Base-by-base conservation (phyloP, 306 rosid genomes). In the Sesbania bispinosa region DNA sequence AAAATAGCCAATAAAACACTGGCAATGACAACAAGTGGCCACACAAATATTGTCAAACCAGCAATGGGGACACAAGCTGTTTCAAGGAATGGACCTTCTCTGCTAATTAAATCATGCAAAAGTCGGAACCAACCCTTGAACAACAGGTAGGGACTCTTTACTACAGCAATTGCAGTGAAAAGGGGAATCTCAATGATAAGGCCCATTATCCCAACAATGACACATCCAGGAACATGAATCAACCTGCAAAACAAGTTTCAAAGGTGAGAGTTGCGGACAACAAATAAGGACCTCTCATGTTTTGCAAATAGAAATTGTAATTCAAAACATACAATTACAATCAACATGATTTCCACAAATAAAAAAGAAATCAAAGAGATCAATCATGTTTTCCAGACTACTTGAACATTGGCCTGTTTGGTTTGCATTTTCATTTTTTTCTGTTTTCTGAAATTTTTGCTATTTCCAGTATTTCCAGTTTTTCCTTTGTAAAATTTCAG, bases 41-140 rank as follows among this genome's bases (percentile, higher is more conserved):
- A 92, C 81, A 89, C 76, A 3, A 92, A 79, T 76, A 92, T 84
- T 46, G 91, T 87, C 85, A 92, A 81, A 53, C 97, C 97, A 71
- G 97, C 96, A 75, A 92, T 79, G 7, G 97, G 97, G 61, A 92
- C 79, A 79, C 97, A 92, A 61, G 87, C 97, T 45, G 88, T 84
- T 84, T 92, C 97, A 36, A 87, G 96, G 82, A 92, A 92, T 53
- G 97, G 97, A 10, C 97, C 96, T 82, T 92, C 97, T 42, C 97
- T 86, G 82, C 90, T 76, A 48, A 89, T 81, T 68, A 92, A 79
- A 77, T 90, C 96, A 21, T 87, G 93, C 29, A 79, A 42, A 10
- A 90, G 89, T 55, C 90, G 70, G 71, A 80, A 90, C 96, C 96
- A 90, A 10, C 96, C 96, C 73, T 84, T 87, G 71, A 90, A 80